phyloP scores from a whole-genome alignment of 441 rosid species.

The California macrophylla region DNA sequence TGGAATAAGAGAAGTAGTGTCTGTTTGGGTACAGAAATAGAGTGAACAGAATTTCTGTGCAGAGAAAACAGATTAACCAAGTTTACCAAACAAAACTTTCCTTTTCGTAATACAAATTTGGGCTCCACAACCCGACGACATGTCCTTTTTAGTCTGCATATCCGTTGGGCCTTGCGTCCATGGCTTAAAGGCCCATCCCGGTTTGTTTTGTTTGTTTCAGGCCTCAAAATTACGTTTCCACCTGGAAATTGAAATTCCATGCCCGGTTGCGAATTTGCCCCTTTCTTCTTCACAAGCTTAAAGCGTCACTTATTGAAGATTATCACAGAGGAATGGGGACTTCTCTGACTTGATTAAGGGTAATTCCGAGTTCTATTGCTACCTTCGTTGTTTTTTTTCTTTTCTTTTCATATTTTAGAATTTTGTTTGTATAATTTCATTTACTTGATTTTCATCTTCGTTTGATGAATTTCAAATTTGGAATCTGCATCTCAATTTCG shows the following conservation, averaged over 20 bases:
- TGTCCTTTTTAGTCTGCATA: neutral
- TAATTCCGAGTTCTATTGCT: neutral
- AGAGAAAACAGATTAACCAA: too few species aligned
- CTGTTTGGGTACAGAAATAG: too few species aligned
- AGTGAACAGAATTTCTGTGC: too few species aligned
- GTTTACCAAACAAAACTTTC: too few species aligned
- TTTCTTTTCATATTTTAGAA: neutral
- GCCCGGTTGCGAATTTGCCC: neutral
- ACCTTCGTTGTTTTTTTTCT: neutral
- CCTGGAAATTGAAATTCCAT: neutral
- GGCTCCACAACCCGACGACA: too few species aligned
- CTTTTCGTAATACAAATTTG: too few species aligned
- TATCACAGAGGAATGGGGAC: neutral
- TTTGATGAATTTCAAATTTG: neutral
- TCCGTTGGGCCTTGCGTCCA: neutral
- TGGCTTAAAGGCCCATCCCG: neutral
- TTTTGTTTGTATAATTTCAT: neutral
- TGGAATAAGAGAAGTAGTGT: too few species aligned
- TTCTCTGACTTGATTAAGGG: neutral
- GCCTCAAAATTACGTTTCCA: neutral
- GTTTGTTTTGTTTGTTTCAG: neutral
- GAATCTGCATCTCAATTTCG: neutral
- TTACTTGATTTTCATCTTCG: neutral
- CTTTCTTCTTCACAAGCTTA: neutral
- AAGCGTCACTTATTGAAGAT: slow-evolving; percentile 1